Evolutionary conservation across 306 rosid genomes (phyloP).

Genomic region (Glycyrrhiza uralensis): DNA sequence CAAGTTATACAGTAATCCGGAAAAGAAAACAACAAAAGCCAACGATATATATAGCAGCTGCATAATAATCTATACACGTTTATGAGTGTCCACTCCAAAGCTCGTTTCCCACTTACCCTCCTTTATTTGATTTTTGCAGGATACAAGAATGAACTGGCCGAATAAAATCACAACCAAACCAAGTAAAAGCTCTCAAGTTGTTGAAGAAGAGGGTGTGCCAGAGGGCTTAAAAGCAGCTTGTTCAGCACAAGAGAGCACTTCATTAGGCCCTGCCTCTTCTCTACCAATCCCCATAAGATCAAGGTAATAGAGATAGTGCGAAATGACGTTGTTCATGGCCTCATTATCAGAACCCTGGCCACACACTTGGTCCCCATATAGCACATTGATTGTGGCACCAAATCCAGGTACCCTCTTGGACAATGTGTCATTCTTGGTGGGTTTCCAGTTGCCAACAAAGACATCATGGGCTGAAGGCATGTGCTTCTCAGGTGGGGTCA

Average conservation of each 20-base stretch:
- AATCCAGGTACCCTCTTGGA: slow-evolving; percentile 82
- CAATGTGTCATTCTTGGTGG: slow-evolving; percentile 85
- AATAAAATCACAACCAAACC: not conserved
- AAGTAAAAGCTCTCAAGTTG: slow-evolving; percentile 33
- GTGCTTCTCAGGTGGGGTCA: slow-evolving; percentile 75
- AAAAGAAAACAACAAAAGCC: not conserved
- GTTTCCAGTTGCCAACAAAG: slow-evolving; percentile 88
- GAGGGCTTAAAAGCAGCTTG: slow-evolving; percentile 63
- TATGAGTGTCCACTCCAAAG: not conserved
- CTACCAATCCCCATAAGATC: slow-evolving; percentile 77
- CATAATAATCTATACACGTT: slow-evolving; percentile 15
- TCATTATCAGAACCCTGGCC: slow-evolving; percentile 68
- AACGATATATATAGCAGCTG: not conserved
- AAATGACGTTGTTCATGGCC: slow-evolving; percentile 68
- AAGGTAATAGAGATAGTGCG: slow-evolving; percentile 81
- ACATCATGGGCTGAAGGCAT: slow-evolving; percentile 83
- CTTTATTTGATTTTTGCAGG: slow-evolving; percentile 22
- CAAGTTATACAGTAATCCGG: not conserved
- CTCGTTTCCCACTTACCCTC: slow-evolving; percentile 1
- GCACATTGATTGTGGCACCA: slow-evolving; percentile 79
- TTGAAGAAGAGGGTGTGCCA: slow-evolving; percentile 42
- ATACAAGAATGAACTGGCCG: slow-evolving; percentile 26
- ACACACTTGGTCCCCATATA: slow-evolving; percentile 66
- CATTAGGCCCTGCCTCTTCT: slow-evolving; percentile 78
- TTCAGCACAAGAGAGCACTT: slow-evolving; percentile 72